Conservation (phyloP, 2,329 filamentous ascomycete species). For the Bipolaris sorokiniana region DNA sequence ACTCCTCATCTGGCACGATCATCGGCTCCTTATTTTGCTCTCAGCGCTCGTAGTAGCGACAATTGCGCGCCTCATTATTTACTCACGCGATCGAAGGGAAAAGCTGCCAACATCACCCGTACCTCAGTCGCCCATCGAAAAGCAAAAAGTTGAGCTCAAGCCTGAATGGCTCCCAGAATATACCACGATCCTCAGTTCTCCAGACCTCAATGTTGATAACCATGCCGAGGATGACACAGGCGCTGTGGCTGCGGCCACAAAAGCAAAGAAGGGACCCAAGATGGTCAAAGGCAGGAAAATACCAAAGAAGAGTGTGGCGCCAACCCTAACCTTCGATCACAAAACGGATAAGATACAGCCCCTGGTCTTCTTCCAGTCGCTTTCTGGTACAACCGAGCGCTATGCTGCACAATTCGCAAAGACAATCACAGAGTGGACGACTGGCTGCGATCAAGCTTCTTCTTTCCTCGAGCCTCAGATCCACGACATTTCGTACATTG, state of each 20-base stretch:
- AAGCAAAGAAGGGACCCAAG: slow-evolving; percentile 44
- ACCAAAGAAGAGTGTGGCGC: slow-evolving; percentile 26
- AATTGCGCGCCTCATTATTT: slow-evolving; percentile 37
- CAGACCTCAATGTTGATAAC: slow-evolving; percentile 34
- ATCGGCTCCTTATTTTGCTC: slow-evolving; percentile 44
- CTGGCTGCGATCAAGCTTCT: slow-evolving; percentile 43
- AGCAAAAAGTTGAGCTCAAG: slow-evolving; percentile 39
- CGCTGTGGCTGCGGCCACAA: slow-evolving; percentile 26
- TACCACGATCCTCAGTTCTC: slow-evolving; percentile 32
- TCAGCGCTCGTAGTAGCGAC: slow-evolving; percentile 38
- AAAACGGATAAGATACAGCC: slow-evolving; percentile 65
- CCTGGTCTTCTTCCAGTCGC: slow-evolving; percentile 85
- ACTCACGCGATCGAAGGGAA: slow-evolving; percentile 35
- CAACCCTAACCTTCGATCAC: slow-evolving; percentile 33
- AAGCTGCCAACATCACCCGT: slow-evolving; percentile 40
- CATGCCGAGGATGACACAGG: slow-evolving; percentile 38
- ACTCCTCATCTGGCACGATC: slow-evolving; percentile 46
- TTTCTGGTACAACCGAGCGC: slow-evolving; percentile 82
- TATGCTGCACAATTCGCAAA: slow-evolving; percentile 69
- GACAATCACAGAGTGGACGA: slow-evolving; percentile 56
- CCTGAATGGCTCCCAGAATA: slow-evolving; percentile 47
- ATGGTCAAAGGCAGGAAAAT: slow-evolving; percentile 47
- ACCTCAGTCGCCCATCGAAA: slow-evolving; percentile 42
- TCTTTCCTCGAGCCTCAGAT: slow-evolving; percentile 65
- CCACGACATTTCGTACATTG: slow-evolving; percentile 81